These are phyloP conservation scores for Bruguiera hainesii DNA, from an alignment of 441 rosid genomes.

Conservation along the genomic window DNA sequence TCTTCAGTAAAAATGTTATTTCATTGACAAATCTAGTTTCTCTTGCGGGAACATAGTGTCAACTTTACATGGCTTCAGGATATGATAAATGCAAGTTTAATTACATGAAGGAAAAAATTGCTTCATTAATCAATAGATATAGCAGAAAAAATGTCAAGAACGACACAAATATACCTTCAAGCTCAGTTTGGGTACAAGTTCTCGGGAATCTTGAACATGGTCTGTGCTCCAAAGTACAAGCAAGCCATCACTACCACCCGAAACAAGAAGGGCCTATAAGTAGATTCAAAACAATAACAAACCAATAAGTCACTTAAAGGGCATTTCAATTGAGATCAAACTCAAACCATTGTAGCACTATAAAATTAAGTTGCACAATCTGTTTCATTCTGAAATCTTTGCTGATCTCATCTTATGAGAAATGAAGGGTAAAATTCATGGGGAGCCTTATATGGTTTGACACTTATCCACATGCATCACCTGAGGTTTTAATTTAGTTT, in stretches of 20 bases:
- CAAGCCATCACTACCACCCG: conserved; percentile 94
- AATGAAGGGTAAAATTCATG: too few relatives aligned
- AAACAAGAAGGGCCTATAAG: conserved; percentile 91
- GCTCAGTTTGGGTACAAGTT: conserved; percentile 96
- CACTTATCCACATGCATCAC: too few relatives aligned
- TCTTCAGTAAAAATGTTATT: neutral
- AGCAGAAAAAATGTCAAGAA: conserved; percentile 5
- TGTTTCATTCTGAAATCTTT: too few relatives aligned
- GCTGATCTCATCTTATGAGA: too few relatives aligned
- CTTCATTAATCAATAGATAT: conserved; percentile 7
- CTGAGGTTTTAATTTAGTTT: too few relatives aligned
- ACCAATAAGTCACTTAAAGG: neutral
- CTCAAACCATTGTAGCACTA: too few relatives aligned
- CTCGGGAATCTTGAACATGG: conserved; percentile 90
- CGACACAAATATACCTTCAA: conserved; percentile 48
- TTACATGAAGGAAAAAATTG: neutral
- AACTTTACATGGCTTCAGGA: conserved; percentile 1
- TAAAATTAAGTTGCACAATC: too few relatives aligned
- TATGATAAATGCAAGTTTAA: neutral
- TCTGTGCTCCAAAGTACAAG: conserved; percentile 97
- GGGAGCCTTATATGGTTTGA: too few relatives aligned
- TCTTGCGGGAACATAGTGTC: neutral
- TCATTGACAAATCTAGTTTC: neutral
- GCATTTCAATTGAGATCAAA: neutral
- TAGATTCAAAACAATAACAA: conserved; percentile 10